A percentile compares a stretch with the other conserved stretches of the same genome.
Conservation (phyloP, 2,329 filamentous ascomycete species). For the Botryosphaeria agaves region DNA sequence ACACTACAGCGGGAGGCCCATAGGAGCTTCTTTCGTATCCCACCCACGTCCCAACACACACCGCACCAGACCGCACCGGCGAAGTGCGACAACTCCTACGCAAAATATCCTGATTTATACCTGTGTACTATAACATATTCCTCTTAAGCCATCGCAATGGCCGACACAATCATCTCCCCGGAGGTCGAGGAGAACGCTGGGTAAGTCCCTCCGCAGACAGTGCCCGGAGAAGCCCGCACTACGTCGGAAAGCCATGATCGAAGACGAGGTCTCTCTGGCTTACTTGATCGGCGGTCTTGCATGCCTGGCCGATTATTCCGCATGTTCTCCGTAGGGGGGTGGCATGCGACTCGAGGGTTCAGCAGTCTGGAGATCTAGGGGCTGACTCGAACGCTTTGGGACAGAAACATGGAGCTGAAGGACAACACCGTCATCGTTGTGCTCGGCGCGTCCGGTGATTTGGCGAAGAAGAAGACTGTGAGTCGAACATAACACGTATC, state of each 20-base stretch:
- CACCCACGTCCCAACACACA: background rate
- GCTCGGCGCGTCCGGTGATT: slow-evolving; percentile 88
- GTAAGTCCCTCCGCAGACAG: slow-evolving; percentile 16
- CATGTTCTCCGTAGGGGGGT: too few relatives aligned
- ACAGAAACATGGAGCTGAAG: slow-evolving; percentile 83
- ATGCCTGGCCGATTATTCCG: background rate
- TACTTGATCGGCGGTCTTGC: background rate
- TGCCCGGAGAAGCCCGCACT: background rate
- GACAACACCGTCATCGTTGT: slow-evolving; percentile 96
- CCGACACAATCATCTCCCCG: slow-evolving; percentile 29
- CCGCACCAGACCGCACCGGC: slow-evolving; percentile 1
- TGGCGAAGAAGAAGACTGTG: slow-evolving; percentile 99
- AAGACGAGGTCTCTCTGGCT: background rate
- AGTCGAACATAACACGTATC: slow-evolving; percentile 15
- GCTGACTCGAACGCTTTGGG: background rate
- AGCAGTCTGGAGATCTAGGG: too few relatives aligned
- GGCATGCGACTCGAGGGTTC: too few relatives aligned
- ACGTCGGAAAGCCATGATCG: background rate
- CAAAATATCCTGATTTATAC: too few relatives aligned
- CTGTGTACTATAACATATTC: background rate
- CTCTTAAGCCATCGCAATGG: slow-evolving; percentile 18
- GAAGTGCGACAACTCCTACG: too few relatives aligned
- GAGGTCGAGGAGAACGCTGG: slow-evolving; percentile 28
- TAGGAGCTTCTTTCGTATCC: background rate
- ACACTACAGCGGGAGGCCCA: background rate